A percentile compares a stretch with the other conserved stretches of the same genome.
phyloP scores from a whole-genome alignment of 306 rosid genomes.

The Castanea sativa region DNA sequence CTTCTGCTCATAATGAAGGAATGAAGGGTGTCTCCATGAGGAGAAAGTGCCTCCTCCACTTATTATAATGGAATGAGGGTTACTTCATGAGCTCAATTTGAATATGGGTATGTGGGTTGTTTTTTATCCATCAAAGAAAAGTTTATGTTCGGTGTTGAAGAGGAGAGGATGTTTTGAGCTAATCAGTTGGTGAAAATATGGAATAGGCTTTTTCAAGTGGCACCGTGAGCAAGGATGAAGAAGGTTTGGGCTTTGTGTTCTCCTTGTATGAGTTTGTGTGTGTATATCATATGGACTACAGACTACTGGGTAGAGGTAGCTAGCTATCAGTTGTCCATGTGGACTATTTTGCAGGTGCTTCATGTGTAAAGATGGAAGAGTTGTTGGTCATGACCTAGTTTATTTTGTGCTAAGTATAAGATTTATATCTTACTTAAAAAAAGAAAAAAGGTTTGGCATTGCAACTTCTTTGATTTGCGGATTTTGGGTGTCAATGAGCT shows the following conservation, averaged over 20 bases:
- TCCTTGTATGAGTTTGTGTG: not conserved
- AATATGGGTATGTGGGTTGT: not conserved
- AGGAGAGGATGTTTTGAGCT: not conserved
- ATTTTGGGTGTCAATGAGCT: not conserved
- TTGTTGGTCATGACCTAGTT: not conserved
- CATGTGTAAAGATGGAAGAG: not conserved
- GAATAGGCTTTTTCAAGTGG: constrained; percentile 8
- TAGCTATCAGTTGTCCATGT: not conserved
- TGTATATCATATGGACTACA: not conserved
- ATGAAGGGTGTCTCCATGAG: not conserved
- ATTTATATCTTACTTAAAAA: too few species aligned
- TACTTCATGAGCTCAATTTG: not conserved
- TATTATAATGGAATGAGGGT: too few species aligned
- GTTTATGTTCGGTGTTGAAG: not conserved
- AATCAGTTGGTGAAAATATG: not conserved
- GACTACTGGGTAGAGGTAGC: not conserved
- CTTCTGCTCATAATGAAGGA: not conserved
- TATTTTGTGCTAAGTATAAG: not conserved
- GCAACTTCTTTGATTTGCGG: not conserved
- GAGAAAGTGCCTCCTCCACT: too few species aligned
- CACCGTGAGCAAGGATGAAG: not conserved
- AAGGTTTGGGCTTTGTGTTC: not conserved
- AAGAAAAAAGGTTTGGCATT: not conserved
- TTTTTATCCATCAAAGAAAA: not conserved
- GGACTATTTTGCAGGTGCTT: not conserved